Conservation (phyloP, 371 early-diverging fungal species). For the Mucor irregularis region DNA sequence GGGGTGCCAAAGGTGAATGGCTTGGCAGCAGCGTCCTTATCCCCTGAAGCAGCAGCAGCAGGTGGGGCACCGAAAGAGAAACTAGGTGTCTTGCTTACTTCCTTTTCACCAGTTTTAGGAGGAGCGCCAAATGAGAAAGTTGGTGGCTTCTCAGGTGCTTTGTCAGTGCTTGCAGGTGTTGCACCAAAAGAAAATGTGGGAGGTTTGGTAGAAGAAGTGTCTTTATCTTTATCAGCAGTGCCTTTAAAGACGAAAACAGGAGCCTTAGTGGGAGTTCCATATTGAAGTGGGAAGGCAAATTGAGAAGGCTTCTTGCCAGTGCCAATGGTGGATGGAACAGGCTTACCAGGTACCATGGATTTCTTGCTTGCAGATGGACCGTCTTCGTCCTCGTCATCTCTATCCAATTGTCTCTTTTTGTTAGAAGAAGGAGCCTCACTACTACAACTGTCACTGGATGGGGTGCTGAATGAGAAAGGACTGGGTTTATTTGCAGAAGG, state of each 20-base stretch:
- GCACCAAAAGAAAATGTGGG: not conserved
- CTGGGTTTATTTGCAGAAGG: not conserved
- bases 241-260: too few relatives aligned
- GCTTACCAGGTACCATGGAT: too few relatives aligned
- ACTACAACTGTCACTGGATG: not conserved
- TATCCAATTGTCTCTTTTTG: not conserved
- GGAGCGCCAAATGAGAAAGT: constrained; percentile 1
- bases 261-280: too few relatives aligned
- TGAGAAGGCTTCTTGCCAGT: too few relatives aligned
- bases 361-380: too few relatives aligned
- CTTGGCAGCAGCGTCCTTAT: not conserved
- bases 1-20: constrained; percentile 1
- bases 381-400: not conserved
- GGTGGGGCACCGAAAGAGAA: not conserved
- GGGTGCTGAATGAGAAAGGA: not conserved
- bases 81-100: too few relatives aligned
- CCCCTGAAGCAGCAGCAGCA: not conserved
- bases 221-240: too few relatives aligned
- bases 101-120: not conserved
- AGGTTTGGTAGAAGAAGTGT: not conserved
- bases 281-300: too few relatives aligned
- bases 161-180: not conserved
- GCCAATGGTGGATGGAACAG: too few relatives aligned
- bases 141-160: not conserved
- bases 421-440: too few relatives aligned